These are phyloP conservation scores for Coemansia sp. DNA, from an alignment of 192 early-diverging fungal genomes.

Conservation along the genomic window DNA sequence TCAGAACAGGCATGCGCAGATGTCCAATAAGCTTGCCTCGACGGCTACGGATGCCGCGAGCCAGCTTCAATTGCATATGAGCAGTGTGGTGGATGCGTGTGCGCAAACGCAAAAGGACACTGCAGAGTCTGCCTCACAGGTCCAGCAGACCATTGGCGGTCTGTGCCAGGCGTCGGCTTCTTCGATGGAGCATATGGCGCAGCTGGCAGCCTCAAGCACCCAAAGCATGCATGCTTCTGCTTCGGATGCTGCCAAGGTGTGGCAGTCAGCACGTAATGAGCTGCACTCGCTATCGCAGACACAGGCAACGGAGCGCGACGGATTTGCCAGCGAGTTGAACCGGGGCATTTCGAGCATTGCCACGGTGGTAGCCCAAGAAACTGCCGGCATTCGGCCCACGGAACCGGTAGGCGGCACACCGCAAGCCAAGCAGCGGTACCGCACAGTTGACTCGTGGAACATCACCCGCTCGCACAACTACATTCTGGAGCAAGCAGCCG, in stretches of 20 bases:
- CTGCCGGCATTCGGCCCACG: constrained; percentile 2
- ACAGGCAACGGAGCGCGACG: constrained; percentile 14
- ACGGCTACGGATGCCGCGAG: not conserved
- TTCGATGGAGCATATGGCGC: not conserved
- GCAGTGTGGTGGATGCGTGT: not conserved
- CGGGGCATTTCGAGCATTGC: constrained; percentile 11
- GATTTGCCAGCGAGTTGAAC: not conserved
- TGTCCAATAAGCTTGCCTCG: not conserved
- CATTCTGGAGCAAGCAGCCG: constrained; percentile 9
- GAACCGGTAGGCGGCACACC: constrained; percentile 10
- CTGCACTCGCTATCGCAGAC: constrained; percentile 9
- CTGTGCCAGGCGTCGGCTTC: not conserved
- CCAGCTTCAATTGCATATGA: not conserved
- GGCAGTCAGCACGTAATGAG: constrained; percentile 15
- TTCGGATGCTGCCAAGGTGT: not conserved
- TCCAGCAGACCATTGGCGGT: not conserved
- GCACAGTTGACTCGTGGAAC: constrained; percentile 17
- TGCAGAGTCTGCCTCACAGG: not conserved
- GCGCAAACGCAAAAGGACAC: not conserved
- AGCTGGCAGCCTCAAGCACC: not conserved
- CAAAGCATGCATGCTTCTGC: not conserved
- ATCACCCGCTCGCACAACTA: constrained; percentile 17
- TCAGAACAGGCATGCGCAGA: not conserved
- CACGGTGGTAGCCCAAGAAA: constrained; percentile 3
- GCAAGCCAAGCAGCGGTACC: constrained; percentile 1